Base-by-base conservation (phyloP, 139 green algal genomes). In the Chlamydomonas sp. region DNA sequence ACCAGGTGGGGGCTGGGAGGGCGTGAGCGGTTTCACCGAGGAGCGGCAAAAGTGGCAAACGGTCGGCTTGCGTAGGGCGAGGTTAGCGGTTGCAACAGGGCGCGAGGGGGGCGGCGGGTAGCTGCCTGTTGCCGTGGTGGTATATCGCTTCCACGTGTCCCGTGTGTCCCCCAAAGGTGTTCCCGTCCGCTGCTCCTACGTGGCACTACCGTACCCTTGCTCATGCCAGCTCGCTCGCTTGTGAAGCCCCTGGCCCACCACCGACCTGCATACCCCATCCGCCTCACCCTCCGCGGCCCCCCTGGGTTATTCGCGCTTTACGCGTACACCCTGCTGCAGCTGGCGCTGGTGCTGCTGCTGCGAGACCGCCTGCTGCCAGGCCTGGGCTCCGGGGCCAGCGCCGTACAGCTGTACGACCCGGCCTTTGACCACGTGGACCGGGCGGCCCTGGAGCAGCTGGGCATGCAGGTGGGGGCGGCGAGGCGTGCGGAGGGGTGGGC, bases 341-440 rank as follows among this genome's bases (percentile, higher is more conserved):
- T 95, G 57, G 93, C 88, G 15, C 76, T 94, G n/a, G 88, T 88
- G n/a, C n/a, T 87, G 76, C 79, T 91, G 64, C 84, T 96, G 67
- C 74, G 73, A 31, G 68, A 79, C 63, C 80, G 73, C 58, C n/a
- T 94, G 63, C 88, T 92, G 58, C 68, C 78, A 3, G 71, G 78
- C 20, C 73, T 90, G 31, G 62, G 61, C 31, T 49, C 31, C 31
- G 31, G 31, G 31, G 31, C 31, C 2, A 73, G 67, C 3, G 14
- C 78, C 59, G 59, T 85, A 2, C 61, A 91, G n/a, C 77, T 92
- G 63, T 96, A 91, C 69, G 92, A 96, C 82, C 94, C 93, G 0
- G 93, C 90, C 0, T 95, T 94, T 69, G 86, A 85, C 1, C 9
- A 66, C 0, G 64, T 89, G 4, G 94, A 96, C 64, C 17, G 63